A percentile compares a stretch with the other conserved stretches of the same genome.
phyloP scores from a whole-genome alignment of 495 filamentous ascomycete genomes.

The Tuber calosporum region DNA sequence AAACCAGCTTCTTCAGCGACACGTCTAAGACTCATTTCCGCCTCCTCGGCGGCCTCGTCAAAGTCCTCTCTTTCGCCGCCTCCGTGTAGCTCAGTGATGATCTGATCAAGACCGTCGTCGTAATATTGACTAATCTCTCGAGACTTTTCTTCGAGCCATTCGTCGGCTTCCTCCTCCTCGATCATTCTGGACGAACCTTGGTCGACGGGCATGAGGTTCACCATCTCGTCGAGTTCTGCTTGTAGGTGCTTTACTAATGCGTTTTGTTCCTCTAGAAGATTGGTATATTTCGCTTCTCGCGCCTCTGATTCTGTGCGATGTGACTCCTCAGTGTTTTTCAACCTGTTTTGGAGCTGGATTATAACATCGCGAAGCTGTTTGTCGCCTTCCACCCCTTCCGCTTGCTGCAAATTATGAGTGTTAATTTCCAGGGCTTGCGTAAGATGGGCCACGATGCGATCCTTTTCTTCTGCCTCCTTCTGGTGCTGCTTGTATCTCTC shows the following conservation, averaged over 20 bases:
- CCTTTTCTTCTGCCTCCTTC: constrained; percentile 30
- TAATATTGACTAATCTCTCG: constrained; percentile 36
- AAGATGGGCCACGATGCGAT: constrained; percentile 29
- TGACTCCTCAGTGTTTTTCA: constrained; percentile 22
- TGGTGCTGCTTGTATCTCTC: constrained; percentile 15
- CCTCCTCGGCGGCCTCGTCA: constrained; percentile 38
- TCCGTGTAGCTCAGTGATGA: constrained; percentile 38
- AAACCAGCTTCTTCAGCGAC: constrained; percentile 32
- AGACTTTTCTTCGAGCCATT: constrained; percentile 35
- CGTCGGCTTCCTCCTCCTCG: constrained; percentile 32
- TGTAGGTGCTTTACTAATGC: constrained; percentile 37
- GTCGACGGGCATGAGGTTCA: constrained; percentile 40
- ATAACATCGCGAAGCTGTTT: constrained; percentile 9
- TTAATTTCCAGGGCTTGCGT: constrained; percentile 11
- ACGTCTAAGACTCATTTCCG: constrained; percentile 31
- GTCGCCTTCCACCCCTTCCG: constrained; percentile 6
- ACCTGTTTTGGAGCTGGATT: constrained; percentile 23
- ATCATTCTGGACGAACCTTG: constrained; percentile 35
- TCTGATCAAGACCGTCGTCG: constrained; percentile 37
- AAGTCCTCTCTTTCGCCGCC: constrained; percentile 34
- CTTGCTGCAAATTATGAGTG: constrained; percentile 2
- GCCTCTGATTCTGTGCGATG: constrained; percentile 14
- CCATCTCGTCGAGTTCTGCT: constrained; percentile 38
- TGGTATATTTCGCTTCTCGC: constrained; percentile 29
- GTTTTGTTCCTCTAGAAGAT: constrained; percentile 32